Evolutionary conservation across 768 basidiomycete species (phyloP).

Genomic region (Boletus huronensis): DNA sequence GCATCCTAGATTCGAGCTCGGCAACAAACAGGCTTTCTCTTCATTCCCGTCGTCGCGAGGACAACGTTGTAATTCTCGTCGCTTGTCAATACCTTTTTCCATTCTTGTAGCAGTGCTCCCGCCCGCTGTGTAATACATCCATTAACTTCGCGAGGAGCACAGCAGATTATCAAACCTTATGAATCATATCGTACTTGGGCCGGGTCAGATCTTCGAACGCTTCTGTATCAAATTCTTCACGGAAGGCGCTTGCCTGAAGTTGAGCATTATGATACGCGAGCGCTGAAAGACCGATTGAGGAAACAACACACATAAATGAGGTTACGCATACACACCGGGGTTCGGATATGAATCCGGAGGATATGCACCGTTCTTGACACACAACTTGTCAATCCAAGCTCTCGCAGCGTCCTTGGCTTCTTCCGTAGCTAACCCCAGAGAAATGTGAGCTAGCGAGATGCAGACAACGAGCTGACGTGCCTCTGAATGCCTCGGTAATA

Average conservation of each 20-base stretch:
- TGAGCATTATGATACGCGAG: conserved; percentile 87
- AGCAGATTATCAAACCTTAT: conserved; percentile 51
- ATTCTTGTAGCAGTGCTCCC: conserved; percentile 62
- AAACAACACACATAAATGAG: background rate
- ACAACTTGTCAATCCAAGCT: conserved; percentile 75
- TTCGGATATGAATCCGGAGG: conserved; percentile 89
- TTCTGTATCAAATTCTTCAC: conserved; percentile 78
- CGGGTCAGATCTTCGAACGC: conserved; percentile 78
- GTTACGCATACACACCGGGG: conserved; percentile 58
- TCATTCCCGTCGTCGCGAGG: conserved; percentile 47
- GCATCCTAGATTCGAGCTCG: background rate
- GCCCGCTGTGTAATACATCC: conserved; percentile 46
- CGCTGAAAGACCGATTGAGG: conserved; percentile 24
- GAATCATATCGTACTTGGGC: conserved; percentile 75
- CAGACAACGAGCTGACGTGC: conserved; percentile 34
- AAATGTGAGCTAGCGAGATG: background rate
- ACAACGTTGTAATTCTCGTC: conserved; percentile 64
- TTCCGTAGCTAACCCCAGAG: conserved; percentile 53
- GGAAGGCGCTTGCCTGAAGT: conserved; percentile 88
- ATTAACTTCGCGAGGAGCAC: background rate
- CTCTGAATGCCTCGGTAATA: conserved; percentile 59
- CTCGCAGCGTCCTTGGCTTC: conserved; percentile 63
- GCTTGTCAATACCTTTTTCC: conserved; percentile 59
- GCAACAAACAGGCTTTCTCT: conserved; percentile 66
- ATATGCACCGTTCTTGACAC: conserved; percentile 75